Conservation (phyloP, 2,329 filamentous ascomycete species). For the Elsinoe batatas region DNA sequence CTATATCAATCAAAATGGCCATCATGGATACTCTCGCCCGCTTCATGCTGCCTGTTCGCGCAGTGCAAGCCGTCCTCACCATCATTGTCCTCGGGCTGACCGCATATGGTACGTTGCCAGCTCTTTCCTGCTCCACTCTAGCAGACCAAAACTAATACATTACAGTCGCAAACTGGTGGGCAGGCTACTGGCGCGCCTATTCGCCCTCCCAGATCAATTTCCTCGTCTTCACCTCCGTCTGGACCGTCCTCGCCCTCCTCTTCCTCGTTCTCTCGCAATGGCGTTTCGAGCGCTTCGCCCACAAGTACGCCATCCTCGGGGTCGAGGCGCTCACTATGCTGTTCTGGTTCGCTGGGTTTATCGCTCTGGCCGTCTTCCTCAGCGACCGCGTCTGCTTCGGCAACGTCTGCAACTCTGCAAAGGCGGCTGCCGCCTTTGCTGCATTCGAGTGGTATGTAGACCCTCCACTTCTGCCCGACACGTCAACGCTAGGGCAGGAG, state of each 20-base stretch:
- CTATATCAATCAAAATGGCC: constrained; percentile 11
- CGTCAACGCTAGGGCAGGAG: neutral
- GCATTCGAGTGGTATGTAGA: constrained; percentile 50
- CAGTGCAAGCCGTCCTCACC: constrained; percentile 56
- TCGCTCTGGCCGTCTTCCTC: constrained; percentile 61
- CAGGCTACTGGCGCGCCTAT: constrained; percentile 40
- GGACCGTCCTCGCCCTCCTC: constrained; percentile 59
- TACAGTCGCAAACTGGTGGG: constrained; percentile 48
- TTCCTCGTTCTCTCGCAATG: constrained; percentile 60
- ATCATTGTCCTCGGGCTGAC: constrained; percentile 67
- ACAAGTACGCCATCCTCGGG: constrained; percentile 55
- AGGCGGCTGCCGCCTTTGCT: constrained; percentile 56
- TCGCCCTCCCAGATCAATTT: constrained; percentile 58
- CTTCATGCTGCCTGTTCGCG: constrained; percentile 54
- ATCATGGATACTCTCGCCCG: constrained; percentile 9
- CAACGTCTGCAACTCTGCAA: constrained; percentile 48
- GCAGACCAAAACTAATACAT: neutral
- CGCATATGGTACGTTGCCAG: constrained; percentile 53
- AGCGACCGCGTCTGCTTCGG: constrained; percentile 45
- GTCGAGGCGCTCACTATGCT: constrained; percentile 66
- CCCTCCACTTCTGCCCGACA: neutral
- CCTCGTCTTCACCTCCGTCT: constrained; percentile 68
- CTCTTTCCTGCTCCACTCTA: neutral
- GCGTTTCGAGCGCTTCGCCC: constrained; percentile 39
- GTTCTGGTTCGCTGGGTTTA: constrained; percentile 84